Conservation (phyloP, 2,329 filamentous ascomycete species). For the Stagonosporopsis cucurbitacearum region DNA sequence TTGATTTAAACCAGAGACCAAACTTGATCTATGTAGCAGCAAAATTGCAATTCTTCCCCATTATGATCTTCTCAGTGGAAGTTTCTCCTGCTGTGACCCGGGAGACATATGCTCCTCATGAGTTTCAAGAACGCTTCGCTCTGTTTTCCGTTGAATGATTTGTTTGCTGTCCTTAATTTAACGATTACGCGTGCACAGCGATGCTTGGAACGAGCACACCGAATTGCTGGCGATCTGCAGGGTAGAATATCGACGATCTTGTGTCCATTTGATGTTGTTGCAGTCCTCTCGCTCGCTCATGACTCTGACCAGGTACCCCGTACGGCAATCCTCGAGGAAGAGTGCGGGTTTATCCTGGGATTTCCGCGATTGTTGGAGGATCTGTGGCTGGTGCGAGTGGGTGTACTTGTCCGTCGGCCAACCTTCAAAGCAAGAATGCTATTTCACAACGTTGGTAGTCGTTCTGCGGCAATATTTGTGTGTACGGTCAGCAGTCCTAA, state of each 20-base stretch:
- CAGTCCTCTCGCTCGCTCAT: not conserved
- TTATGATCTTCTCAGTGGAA: too few relatives aligned
- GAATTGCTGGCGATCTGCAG: not conserved
- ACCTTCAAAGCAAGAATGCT: not conserved
- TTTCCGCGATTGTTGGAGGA: not conserved
- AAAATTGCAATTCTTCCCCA: too few relatives aligned
- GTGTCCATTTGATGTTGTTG: not conserved
- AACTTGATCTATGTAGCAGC: too few relatives aligned
- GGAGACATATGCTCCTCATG: too few relatives aligned
- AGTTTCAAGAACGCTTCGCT: too few relatives aligned
- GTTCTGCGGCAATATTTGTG: not conserved
- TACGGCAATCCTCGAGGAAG: not conserved
- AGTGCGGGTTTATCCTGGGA: not conserved
- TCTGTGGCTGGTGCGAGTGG: not conserved
- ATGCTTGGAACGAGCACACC: too few relatives aligned
- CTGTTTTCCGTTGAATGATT: too few relatives aligned
- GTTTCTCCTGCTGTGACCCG: too few relatives aligned
- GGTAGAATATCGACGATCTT: not conserved
- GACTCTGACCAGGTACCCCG: not conserved
- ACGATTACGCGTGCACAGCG: too few relatives aligned
- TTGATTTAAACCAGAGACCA: too few relatives aligned
- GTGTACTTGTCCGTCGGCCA: conserved; percentile 7
- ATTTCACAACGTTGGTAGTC: not conserved
- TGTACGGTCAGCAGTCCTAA: not conserved
- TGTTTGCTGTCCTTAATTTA: too few relatives aligned